Evolutionary conservation across 129 eudicot genomes (phyloP).

Genomic region (Flaveria sonorensis): DNA sequence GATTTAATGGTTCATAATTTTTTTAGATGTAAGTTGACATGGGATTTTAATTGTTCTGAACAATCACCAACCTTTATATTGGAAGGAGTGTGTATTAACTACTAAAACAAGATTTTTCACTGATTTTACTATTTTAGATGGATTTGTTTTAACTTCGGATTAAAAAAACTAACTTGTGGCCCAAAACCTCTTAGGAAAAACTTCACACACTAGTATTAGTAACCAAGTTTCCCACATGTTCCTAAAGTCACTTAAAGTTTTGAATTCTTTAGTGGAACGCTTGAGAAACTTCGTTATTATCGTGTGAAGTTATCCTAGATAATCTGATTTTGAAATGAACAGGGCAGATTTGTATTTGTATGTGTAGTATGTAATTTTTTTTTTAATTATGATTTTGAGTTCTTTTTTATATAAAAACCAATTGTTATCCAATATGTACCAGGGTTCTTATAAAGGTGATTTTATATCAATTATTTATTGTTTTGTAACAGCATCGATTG

Average conservation of each 20-base stretch:
- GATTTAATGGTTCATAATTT: neutral
- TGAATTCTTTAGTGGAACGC: no score
- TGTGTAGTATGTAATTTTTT: neutral
- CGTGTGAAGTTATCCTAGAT: neutral
- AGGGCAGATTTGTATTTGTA: neutral
- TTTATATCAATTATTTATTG: neutral
- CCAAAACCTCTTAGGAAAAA: neutral
- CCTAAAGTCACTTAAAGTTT: no score
- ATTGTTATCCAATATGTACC: neutral
- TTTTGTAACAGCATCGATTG: constrained; percentile 66
- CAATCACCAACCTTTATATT: neutral
- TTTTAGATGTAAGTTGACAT: neutral
- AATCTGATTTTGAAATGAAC: neutral
- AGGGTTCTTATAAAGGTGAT: neutral
- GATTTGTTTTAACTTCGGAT: neutral
- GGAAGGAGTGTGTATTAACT: neutral
- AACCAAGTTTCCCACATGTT: no score
- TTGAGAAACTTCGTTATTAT: no score
- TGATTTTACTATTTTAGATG: neutral
- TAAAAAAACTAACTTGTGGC: neutral
- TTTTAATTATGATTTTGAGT: neutral
- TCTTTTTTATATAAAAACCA: neutral
- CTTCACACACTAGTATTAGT: no score
- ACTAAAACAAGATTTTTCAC: neutral
- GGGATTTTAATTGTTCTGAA: neutral